Evolutionary conservation across 106 monocot genomes (phyloP).

Genomic region (Dendrobium officinale): DNA sequence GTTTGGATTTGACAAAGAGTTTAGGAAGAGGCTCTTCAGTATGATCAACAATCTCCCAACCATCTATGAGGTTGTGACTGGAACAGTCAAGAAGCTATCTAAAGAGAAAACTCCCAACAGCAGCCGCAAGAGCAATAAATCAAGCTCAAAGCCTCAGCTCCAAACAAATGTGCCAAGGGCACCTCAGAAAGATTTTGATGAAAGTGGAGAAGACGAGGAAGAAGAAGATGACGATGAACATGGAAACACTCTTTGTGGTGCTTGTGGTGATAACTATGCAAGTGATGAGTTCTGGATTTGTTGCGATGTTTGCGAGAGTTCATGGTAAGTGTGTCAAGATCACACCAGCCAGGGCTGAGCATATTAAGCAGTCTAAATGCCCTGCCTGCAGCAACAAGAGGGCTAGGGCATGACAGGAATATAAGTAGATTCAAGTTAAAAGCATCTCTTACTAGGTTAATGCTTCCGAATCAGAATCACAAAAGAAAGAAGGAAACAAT

Average conservation of each 20-base stretch:
- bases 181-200: slow-evolving; percentile 10
- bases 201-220: slow-evolving; percentile 14
- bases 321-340: slow-evolving; percentile 27
- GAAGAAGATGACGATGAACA: slow-evolving; percentile 13
- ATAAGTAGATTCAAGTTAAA: neutral
- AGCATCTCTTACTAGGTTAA: neutral
- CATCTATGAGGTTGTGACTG: slow-evolving; percentile 65
- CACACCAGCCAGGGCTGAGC: slow-evolving; percentile 19
- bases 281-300: slow-evolving; percentile 25
- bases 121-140: slow-evolving; percentile 27
- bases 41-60: slow-evolving; percentile 74
- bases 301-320: slow-evolving; percentile 17
- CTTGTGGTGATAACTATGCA: slow-evolving; percentile 17
- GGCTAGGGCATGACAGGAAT: slow-evolving; percentile 7
- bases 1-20: slow-evolving; percentile 12
- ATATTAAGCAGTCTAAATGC: slow-evolving; percentile 25
- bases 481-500: neutral
- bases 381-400: slow-evolving; percentile 23
- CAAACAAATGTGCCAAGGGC: slow-evolving; percentile 12
- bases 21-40: slow-evolving; percentile 55
- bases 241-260: slow-evolving; percentile 17
- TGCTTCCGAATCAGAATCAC: neutral
- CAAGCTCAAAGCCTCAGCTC: slow-evolving; percentile 24
- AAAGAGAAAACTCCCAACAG: slow-evolving; percentile 58
- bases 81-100: slow-evolving; percentile 42